Evolutionary conservation across 2,329 filamentous ascomycete species (phyloP).

Genomic region (Lojkania enalia): DNA sequence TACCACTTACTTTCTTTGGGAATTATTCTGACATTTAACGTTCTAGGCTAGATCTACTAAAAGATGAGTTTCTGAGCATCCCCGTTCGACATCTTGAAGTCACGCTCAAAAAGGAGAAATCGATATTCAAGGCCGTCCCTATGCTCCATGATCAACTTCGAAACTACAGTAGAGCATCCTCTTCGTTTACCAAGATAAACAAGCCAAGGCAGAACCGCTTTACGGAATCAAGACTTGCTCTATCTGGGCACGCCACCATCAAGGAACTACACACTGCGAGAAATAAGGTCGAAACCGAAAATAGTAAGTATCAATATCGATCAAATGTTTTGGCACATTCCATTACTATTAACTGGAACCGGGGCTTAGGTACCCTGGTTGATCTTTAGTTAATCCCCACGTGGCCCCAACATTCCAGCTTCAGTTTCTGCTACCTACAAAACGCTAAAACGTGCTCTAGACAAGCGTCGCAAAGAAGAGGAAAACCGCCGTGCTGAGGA

Average conservation of each 20-base stretch:
- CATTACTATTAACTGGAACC: too few relatives aligned
- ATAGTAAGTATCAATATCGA: slow-evolving; percentile 14
- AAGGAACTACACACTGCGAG: slow-evolving; percentile 34
- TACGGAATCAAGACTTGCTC: slow-evolving; percentile 22
- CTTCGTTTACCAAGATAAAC: slow-evolving; percentile 22
- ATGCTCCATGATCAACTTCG: slow-evolving; percentile 35
- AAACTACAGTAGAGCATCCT: slow-evolving; percentile 19
- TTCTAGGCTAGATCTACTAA: slow-evolving; percentile 39
- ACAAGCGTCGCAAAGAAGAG: slow-evolving; percentile 31
- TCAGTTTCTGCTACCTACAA: not conserved
- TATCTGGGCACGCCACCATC: not conserved
- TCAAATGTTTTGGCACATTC: too few relatives aligned
- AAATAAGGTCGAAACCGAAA: slow-evolving; percentile 27
- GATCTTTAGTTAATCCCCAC: too few relatives aligned
- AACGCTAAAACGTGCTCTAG: slow-evolving; percentile 16
- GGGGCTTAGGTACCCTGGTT: too few relatives aligned
- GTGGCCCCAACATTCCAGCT: too few relatives aligned
- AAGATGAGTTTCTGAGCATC: slow-evolving; percentile 48
- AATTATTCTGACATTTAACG: not conserved
- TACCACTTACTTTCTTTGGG: not conserved
- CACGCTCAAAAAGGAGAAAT: slow-evolving; percentile 32
- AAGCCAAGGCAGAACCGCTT: slow-evolving; percentile 26
- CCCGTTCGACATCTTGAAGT: slow-evolving; percentile 42
- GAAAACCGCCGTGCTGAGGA: slow-evolving; percentile 34
- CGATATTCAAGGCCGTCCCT: slow-evolving; percentile 46